Percentiles rank a stretch among this genome's conserved stretches.
Evolutionary conservation across 257 asterid species (phyloP).

Genomic region (Solanum arcanum): DNA sequence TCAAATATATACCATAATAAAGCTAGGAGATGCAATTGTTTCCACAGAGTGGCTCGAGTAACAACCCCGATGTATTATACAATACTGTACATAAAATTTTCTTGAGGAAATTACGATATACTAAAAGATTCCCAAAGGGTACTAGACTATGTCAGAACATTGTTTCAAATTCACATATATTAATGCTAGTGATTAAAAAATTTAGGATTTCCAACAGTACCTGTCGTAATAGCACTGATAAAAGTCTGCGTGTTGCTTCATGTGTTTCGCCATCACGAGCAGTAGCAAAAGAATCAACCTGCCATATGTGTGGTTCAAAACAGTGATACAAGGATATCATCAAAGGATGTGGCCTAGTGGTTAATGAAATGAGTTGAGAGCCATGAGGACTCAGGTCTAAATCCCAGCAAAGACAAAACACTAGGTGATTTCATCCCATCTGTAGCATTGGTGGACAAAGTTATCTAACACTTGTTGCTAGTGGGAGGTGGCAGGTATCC

Average conservation of each 20-base stretch:
- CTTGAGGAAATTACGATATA: not conserved
- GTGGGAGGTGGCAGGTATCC: not conserved
- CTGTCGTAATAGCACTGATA: slow-evolving; percentile 89
- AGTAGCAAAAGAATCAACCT: slow-evolving; percentile 95
- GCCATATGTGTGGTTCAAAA: not conserved
- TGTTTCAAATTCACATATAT: not conserved
- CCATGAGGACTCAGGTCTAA: not conserved
- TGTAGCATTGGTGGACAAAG: not conserved
- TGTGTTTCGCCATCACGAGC: slow-evolving; percentile 90
- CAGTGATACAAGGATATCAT: not conserved
- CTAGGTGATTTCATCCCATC: not conserved
- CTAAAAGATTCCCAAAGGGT: not conserved
- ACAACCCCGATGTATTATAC: not conserved
- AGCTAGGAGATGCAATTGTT: not conserved
- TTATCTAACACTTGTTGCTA: not conserved
- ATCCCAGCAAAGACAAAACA: not conserved
- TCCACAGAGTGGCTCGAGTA: not conserved
- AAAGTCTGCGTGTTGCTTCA: slow-evolving; percentile 85
- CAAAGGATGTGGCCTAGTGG: not conserved
- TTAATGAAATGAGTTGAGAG: not conserved
- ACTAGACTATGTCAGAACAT: not conserved
- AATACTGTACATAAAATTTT: not conserved
- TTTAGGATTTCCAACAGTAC: slow-evolving; percentile 17
- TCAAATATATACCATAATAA: not conserved
- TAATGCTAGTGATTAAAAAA: not conserved